phyloP scores from a whole-genome alignment of 495 filamentous ascomycete genomes.

The Xylaria nigripes region DNA sequence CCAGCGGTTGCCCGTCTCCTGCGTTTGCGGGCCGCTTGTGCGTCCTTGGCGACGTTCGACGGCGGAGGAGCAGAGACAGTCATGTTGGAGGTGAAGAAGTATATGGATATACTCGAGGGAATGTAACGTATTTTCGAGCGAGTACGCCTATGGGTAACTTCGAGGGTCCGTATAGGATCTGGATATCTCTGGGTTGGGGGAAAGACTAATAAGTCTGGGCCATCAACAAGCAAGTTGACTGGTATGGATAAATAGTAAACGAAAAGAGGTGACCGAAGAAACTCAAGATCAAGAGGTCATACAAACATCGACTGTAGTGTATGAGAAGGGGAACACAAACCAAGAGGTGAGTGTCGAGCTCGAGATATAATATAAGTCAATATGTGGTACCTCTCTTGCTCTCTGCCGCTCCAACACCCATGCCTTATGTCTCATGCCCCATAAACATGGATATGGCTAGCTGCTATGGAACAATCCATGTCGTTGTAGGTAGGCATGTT shows the following conservation, averaged over 20 bases:
- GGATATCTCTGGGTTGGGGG: constrained; percentile 24
- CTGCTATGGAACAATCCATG: constrained; percentile 5
- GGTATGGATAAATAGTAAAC: constrained; percentile 40
- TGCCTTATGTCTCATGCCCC: constrained; percentile 9
- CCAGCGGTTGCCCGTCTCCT: constrained; percentile 80
- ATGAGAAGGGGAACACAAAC: constrained; percentile 23
- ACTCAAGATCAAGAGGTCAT: constrained; percentile 26
- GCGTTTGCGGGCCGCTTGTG: constrained; percentile 59
- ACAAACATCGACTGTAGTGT: constrained; percentile 19
- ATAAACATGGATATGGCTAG: constrained; percentile 10
- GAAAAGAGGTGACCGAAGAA: constrained; percentile 25
- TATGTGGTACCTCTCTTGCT: constrained; percentile 4
- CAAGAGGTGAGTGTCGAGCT: constrained; percentile 12
- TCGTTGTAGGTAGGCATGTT: constrained; percentile 10
- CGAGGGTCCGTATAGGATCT: constrained; percentile 9
- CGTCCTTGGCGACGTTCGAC: constrained; percentile 31
- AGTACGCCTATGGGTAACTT: constrained; percentile 23
- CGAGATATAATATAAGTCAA: constrained; percentile 15
- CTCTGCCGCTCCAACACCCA: constrained; percentile 7
- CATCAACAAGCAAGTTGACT: constrained; percentile 29
- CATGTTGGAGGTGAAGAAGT: constrained; percentile 26
- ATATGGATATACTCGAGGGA: not conserved
- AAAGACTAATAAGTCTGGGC: constrained; percentile 30
- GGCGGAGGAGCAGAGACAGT: constrained; percentile 38
- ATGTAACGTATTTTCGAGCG: constrained; percentile 19